A percentile compares a stretch with the other conserved stretches of the same genome.
Conservation (phyloP, 1,139 yeast species). For the Candida tetrigidarum region DNA sequence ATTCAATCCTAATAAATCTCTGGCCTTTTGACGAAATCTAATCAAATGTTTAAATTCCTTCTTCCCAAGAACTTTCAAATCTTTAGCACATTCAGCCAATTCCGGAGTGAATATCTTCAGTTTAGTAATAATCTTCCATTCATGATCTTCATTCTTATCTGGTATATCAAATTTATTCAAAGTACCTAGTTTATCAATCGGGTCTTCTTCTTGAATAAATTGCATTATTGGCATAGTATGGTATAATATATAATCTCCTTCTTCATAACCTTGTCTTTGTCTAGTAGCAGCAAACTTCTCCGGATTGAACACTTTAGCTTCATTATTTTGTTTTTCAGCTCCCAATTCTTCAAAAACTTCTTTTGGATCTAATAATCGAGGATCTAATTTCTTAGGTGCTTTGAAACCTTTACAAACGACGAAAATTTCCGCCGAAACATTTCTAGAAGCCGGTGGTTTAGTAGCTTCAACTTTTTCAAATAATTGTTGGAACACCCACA, state of each 20-base stretch:
- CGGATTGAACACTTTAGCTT: conserved; percentile 92
- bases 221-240: conserved; percentile 79
- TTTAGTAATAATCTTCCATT: conserved; percentile 71
- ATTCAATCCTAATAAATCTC: conserved; percentile 75
- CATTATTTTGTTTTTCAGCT: conserved; percentile 78
- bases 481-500: conserved; percentile 97
- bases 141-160: conserved; percentile 58
- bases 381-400: conserved; percentile 95
- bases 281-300: conserved; percentile 89
- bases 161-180: conserved; percentile 59
- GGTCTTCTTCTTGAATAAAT: conserved; percentile 77
- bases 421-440: conserved; percentile 98
- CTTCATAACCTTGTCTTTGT: conserved; percentile 84
- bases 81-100: conserved; percentile 81
- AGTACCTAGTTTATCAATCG: conserved; percentile 80
- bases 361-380: conserved; percentile 87
- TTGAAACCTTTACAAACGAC: conserved; percentile 96
- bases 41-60: conserved; percentile 87
- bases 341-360: conserved; percentile 93
- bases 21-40: conserved; percentile 87
- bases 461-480: conserved; percentile 98
- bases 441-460: conserved; percentile 98
- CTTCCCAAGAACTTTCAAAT: conserved; percentile 90
- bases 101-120: conserved; percentile 80
- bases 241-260: conserved; percentile 82